A percentile compares a stretch with the other conserved stretches of the same genome.
These are phyloP conservation scores for Zygosaccharomyces sapae DNA, from an alignment of 1,139 yeast genomes.

Conservation along the genomic window DNA sequence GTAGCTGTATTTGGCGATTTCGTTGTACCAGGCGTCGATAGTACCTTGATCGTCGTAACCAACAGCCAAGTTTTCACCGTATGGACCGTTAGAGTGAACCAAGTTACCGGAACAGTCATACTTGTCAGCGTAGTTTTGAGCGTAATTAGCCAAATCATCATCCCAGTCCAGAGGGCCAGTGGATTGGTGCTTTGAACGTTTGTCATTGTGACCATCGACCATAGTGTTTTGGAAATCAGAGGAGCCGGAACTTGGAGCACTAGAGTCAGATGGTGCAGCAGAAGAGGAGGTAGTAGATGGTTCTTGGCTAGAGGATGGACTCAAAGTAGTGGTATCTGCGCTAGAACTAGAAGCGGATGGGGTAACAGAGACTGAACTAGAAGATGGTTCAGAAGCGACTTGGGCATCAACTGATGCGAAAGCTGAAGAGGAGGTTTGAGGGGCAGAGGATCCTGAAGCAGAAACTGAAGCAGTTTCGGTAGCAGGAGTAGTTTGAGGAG, in stretches of 20 bases:
- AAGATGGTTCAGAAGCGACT: slow-evolving; percentile 12
- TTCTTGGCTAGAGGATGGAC: slow-evolving; percentile 15
- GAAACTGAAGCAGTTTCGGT: slow-evolving; percentile 1
- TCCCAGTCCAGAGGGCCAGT: slow-evolving; percentile 65
- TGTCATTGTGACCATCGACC: slow-evolving; percentile 60
- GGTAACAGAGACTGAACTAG: slow-evolving; percentile 16
- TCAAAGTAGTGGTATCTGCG: slow-evolving; percentile 1
- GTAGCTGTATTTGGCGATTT: slow-evolving; percentile 57
- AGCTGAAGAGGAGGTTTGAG: too few relatives aligned
- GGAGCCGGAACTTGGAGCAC: slow-evolving; percentile 19
- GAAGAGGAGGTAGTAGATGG: slow-evolving; percentile 20
- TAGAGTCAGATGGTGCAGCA: slow-evolving; percentile 20
- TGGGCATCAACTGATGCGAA: slow-evolving; percentile 13
- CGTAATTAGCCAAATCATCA: slow-evolving; percentile 55
- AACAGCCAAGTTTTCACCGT: slow-evolving; percentile 84
- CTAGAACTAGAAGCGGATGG: slow-evolving; percentile 14
- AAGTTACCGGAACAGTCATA: slow-evolving; percentile 68
- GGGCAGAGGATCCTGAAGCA: slow-evolving; percentile 12
- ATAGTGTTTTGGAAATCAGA: slow-evolving; percentile 36
- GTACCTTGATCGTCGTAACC: slow-evolving; percentile 62
- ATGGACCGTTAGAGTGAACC: slow-evolving; percentile 71
- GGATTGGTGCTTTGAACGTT: slow-evolving; percentile 59
- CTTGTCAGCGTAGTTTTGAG: slow-evolving; percentile 63
- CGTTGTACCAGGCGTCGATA: slow-evolving; percentile 81
- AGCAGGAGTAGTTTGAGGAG: not conserved